Percentiles rank a stretch among this genome's conserved stretches.
Evolutionary conservation across 2,329 filamentous ascomycete genomes (phyloP).

Genomic region (Fusarium siculi): DNA sequence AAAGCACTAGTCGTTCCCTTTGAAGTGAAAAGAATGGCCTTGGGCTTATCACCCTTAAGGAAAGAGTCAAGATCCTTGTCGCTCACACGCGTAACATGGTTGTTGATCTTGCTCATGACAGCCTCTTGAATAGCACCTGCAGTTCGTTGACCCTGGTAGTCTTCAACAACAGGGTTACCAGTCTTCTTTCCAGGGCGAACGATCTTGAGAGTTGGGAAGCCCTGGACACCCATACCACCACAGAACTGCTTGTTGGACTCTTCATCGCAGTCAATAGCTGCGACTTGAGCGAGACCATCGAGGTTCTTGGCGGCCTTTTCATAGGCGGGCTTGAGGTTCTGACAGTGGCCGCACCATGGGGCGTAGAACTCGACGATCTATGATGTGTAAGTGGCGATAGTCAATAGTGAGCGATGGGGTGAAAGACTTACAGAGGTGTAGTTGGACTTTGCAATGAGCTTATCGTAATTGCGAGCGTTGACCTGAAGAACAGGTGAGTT

Average conservation of each 20-base stretch:
- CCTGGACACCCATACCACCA: slow-evolving; percentile 84
- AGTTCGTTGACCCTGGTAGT: slow-evolving; percentile 85
- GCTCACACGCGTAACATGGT: slow-evolving; percentile 84
- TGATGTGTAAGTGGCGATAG: not conserved
- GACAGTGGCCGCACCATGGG: slow-evolving; percentile 97
- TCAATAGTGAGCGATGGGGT: not conserved
- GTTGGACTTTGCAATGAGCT: slow-evolving; percentile 87
- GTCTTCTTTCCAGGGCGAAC: slow-evolving; percentile 84
- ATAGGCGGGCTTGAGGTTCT: slow-evolving; percentile 94
- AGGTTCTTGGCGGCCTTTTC: slow-evolving; percentile 93
- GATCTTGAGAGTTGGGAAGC: slow-evolving; percentile 96
- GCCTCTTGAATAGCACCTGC: slow-evolving; percentile 90
- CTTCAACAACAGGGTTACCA: slow-evolving; percentile 83
- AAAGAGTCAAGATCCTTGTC: slow-evolving; percentile 84
- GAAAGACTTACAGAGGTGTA: slow-evolving; percentile 79
- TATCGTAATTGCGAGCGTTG: slow-evolving; percentile 80
- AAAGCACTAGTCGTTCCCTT: slow-evolving; percentile 89
- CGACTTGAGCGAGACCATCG: slow-evolving; percentile 92
- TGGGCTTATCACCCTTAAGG: slow-evolving; percentile 77
- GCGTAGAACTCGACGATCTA: slow-evolving; percentile 88
- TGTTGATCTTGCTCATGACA: slow-evolving; percentile 88
- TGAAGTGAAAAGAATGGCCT: slow-evolving; percentile 91
- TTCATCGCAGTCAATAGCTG: slow-evolving; percentile 94
- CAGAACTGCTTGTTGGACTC: slow-evolving; percentile 92
- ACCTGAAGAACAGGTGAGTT: slow-evolving; percentile 88